Evolutionary conservation across 2,329 filamentous ascomycete species (phyloP).

Genomic region (Penicillium sp.): DNA sequence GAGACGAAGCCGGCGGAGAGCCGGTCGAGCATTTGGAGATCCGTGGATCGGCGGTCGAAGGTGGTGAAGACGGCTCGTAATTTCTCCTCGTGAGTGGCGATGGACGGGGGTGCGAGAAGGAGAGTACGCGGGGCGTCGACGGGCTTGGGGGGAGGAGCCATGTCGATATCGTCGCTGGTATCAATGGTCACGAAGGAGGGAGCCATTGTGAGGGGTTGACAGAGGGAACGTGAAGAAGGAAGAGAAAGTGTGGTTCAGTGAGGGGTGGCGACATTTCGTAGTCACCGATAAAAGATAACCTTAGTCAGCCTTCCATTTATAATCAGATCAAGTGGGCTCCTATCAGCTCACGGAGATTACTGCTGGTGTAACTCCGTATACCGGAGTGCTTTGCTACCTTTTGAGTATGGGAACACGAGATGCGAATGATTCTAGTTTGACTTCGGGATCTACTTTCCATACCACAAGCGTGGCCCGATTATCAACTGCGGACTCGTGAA

Average conservation of each 20-base stretch:
- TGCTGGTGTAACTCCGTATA: background rate
- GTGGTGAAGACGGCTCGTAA: slow-evolving; percentile 66
- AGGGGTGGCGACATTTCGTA: slow-evolving; percentile 22
- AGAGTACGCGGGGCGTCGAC: slow-evolving; percentile 57
- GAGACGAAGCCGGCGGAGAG: slow-evolving; percentile 74
- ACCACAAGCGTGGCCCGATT: background rate
- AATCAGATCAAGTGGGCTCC: slow-evolving; percentile 10
- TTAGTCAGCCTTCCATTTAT: slow-evolving; percentile 20
- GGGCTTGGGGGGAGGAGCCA: slow-evolving; percentile 29
- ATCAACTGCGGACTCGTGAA: slow-evolving; percentile 1
- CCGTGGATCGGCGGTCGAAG: slow-evolving; percentile 71
- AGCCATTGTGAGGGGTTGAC: slow-evolving; percentile 16
- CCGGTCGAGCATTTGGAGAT: slow-evolving; percentile 97
- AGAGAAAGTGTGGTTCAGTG: slow-evolving; percentile 9
- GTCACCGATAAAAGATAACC: slow-evolving; percentile 17
- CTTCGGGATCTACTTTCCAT: background rate
- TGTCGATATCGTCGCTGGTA: slow-evolving; percentile 51
- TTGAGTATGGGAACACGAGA: slow-evolving; percentile 7
- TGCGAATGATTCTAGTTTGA: background rate
- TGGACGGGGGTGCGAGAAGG: slow-evolving; percentile 82
- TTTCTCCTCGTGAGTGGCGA: slow-evolving; percentile 77
- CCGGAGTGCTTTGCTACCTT: background rate
- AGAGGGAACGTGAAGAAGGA: background rate
- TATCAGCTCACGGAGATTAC: slow-evolving; percentile 15
- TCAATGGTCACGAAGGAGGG: slow-evolving; percentile 51